These are phyloP conservation scores for Claviceps africana DNA, from an alignment of 2,329 filamentous ascomycete species.

Conservation along the genomic window DNA sequence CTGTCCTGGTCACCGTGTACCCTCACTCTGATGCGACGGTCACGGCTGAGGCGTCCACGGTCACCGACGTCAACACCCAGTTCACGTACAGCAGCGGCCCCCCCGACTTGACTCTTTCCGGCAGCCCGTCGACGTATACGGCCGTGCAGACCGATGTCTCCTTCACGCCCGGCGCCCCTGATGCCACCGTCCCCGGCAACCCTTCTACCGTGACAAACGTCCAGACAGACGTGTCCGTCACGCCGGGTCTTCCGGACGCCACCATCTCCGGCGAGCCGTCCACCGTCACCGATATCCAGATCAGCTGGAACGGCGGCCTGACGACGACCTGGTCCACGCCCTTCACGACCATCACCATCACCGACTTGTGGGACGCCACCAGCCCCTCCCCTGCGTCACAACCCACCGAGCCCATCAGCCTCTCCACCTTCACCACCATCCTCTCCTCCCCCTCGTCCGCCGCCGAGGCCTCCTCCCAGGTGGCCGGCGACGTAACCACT, in stretches of 20 bases:
- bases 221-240: slow-evolving; percentile 15
- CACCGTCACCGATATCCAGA: slow-evolving; percentile 18
- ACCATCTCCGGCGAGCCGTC: slow-evolving; percentile 18
- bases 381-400: not conserved
- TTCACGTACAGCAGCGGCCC: slow-evolving; percentile 11
- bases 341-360: slow-evolving; percentile 16
- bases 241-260: slow-evolving; percentile 18
- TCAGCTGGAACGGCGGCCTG: slow-evolving; percentile 12
- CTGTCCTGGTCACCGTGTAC: slow-evolving; percentile 5
- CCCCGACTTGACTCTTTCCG: slow-evolving; percentile 16
- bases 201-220: slow-evolving; percentile 18
- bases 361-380: slow-evolving; percentile 16
- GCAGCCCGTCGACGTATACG: slow-evolving; percentile 13
- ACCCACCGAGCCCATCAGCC: not conserved
- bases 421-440: slow-evolving; percentile 14
- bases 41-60: slow-evolving; percentile 10
- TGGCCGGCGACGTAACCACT: slow-evolving; percentile 13
- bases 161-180: slow-evolving; percentile 12
- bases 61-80: slow-evolving; percentile 14
- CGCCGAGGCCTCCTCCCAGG: slow-evolving; percentile 7
- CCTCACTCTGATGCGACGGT: slow-evolving; percentile 14
- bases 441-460: slow-evolving; percentile 1
- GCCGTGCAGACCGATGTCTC: slow-evolving; percentile 11
- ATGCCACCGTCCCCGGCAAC: slow-evolving; percentile 16
- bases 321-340: slow-evolving; percentile 7